Conservation (phyloP, 257 asterid genomes). For the Solanum rostratum region DNA sequence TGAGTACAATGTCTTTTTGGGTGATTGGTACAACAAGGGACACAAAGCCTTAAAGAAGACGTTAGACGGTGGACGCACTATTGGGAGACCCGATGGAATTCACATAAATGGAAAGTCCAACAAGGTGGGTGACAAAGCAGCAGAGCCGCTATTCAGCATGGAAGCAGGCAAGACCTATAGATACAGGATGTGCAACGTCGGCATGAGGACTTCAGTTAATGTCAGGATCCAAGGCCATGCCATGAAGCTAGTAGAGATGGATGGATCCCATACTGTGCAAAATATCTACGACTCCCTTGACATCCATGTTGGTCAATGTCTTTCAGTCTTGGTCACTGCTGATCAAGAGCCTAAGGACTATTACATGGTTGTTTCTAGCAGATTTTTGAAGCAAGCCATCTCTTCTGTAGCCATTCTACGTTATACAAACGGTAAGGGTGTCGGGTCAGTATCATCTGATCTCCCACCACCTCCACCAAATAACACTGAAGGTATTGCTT, state of each 20-base stretch:
- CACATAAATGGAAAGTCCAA: slow-evolving; percentile 29
- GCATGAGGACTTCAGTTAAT: slow-evolving; percentile 33
- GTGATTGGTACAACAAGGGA: slow-evolving; percentile 50
- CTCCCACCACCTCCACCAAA: slow-evolving; percentile 16
- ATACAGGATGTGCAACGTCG: slow-evolving; percentile 37
- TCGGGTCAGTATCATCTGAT: slow-evolving; percentile 11
- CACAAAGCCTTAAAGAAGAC: slow-evolving; percentile 25
- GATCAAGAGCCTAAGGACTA: slow-evolving; percentile 35
- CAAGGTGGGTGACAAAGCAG: slow-evolving; percentile 13
- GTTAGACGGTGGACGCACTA: slow-evolving; percentile 24
- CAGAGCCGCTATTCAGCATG: slow-evolving; percentile 26
- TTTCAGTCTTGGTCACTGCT: slow-evolving; percentile 35
- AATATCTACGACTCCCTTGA: slow-evolving; percentile 33
- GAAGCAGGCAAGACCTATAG: slow-evolving; percentile 39
- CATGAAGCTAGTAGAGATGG: slow-evolving; percentile 34
- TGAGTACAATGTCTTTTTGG: slow-evolving; percentile 26
- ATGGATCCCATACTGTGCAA: slow-evolving; percentile 45
- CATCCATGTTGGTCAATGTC: slow-evolving; percentile 42
- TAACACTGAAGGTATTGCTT: background rate
- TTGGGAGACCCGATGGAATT: slow-evolving; percentile 37
- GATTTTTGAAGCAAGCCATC: slow-evolving; percentile 11
- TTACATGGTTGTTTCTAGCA: slow-evolving; percentile 29
- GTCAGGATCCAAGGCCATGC: slow-evolving; percentile 35
- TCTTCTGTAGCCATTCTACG: slow-evolving; percentile 17
- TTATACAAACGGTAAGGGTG: slow-evolving; percentile 21